Conservation (phyloP, 345 rosid species). For the Anacardium occidentale region DNA sequence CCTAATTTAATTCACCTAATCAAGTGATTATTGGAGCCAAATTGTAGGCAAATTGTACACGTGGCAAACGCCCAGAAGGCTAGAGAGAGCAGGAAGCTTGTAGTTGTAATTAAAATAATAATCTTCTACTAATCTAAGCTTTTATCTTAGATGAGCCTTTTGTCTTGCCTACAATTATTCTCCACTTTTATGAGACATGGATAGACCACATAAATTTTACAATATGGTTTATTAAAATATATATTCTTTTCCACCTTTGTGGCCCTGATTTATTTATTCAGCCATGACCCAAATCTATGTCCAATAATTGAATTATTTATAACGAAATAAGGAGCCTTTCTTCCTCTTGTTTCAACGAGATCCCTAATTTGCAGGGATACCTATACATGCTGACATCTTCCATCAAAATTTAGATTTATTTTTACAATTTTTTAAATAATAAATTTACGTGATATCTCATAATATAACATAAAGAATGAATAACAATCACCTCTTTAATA, state of each 20-base stretch:
- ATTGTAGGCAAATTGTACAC: slow-evolving; percentile 1
- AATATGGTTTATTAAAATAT: too few relatives aligned
- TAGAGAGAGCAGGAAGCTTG: neutral
- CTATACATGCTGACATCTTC: slow-evolving; percentile 9
- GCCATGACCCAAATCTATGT: neutral
- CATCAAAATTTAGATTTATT: too few relatives aligned
- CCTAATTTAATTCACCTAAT: too few relatives aligned
- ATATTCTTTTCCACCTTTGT: neutral
- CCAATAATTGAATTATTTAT: slow-evolving; percentile 2
- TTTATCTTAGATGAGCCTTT: too few relatives aligned
- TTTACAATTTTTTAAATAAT: too few relatives aligned
- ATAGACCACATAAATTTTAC: too few relatives aligned
- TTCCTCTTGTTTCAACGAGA: neutral
- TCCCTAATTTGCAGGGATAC: slow-evolving; percentile 7
- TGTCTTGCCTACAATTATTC: too few relatives aligned
- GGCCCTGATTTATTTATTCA: neutral
- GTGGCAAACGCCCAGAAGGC: slow-evolving; percentile 16
- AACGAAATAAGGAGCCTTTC: neutral
- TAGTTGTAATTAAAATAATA: neutral
- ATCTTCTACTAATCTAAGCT: too few relatives aligned
- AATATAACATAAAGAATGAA: too few relatives aligned
- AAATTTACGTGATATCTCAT: too few relatives aligned
- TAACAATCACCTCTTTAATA: too few relatives aligned
- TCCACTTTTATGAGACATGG: too few relatives aligned
- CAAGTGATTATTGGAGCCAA: neutral